These are phyloP conservation scores for Nicotiana tabacum DNA, from an alignment of 257 asterid genomes.

Conservation along the genomic window DNA sequence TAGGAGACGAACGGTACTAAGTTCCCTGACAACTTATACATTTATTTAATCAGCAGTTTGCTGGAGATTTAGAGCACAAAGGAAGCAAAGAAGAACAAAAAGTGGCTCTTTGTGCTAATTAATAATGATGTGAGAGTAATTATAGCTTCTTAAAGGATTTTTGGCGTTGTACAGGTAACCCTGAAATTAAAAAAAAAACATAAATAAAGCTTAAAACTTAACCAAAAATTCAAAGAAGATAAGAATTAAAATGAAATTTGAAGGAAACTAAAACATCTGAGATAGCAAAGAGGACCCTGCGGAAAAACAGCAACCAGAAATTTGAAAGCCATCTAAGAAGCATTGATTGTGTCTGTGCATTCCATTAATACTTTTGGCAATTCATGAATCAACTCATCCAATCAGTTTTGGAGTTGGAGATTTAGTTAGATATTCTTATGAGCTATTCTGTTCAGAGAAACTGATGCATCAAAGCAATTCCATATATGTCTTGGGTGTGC, in stretches of 20 bases:
- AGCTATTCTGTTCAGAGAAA: background rate
- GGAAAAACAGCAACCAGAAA: background rate
- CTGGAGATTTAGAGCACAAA: background rate
- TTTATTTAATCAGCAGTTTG: background rate
- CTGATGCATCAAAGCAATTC: background rate
- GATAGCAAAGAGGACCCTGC: background rate
- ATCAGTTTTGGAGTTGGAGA: background rate
- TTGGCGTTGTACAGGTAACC: background rate
- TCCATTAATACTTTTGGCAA: background rate
- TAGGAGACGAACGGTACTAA: background rate
- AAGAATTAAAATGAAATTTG: background rate
- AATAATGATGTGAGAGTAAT: background rate
- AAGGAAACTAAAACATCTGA: background rate
- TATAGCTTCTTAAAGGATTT: background rate
- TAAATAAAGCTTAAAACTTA: background rate
- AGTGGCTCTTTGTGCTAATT: background rate
- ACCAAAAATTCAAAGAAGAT: background rate
- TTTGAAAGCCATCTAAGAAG: background rate
- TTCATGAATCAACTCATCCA: background rate
- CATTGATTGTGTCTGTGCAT: background rate
- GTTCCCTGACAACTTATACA: background rate
- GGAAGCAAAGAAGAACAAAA: background rate
- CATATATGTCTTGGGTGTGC: background rate
- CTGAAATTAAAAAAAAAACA: background rate
- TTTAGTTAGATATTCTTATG: background rate